A percentile compares a stretch with the other conserved stretches of the same genome.
Conservation (phyloP, 495 filamentous ascomycete genomes). For the Aspergillus sclerotioniger region DNA sequence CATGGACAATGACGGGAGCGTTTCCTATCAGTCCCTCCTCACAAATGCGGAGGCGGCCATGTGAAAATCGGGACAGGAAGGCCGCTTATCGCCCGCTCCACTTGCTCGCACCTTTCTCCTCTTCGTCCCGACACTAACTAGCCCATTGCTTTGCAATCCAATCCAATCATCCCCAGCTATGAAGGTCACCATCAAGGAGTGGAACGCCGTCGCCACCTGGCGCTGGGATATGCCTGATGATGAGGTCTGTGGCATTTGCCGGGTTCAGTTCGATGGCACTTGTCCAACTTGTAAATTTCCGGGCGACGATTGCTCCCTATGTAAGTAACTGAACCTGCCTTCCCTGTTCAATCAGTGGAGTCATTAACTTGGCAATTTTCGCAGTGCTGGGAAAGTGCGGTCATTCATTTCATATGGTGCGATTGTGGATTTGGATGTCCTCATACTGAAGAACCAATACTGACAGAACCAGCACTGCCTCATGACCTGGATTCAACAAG, state of each 20-base stretch:
- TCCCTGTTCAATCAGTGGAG: background rate
- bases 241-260: constrained; percentile 98
- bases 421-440: constrained; percentile 20
- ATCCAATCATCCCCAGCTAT: constrained; percentile 36
- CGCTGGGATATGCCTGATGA: constrained; percentile 97
- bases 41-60: constrained; percentile 16
- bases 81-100: constrained; percentile 18
- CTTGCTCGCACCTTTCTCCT: background rate
- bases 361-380: background rate
- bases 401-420: constrained; percentile 96
- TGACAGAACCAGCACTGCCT: constrained; percentile 75
- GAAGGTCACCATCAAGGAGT: constrained; percentile 92
- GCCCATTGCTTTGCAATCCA: background rate
- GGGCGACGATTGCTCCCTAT: constrained; percentile 88
- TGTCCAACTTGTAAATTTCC: constrained; percentile 98
- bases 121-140: constrained; percentile 2
- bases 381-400: constrained; percentile 92
- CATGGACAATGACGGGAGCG: background rate
- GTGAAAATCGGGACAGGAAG: constrained; percentile 27
- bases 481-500: constrained; percentile 91
- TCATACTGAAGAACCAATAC: constrained; percentile 17
- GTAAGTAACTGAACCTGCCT: constrained; percentile 50
- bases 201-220: constrained; percentile 94
- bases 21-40: background rate
- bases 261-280: constrained; percentile 94